phyloP scores from a whole-genome alignment of 2,329 filamentous ascomycete genomes.

The Ceratocystis destructans region DNA sequence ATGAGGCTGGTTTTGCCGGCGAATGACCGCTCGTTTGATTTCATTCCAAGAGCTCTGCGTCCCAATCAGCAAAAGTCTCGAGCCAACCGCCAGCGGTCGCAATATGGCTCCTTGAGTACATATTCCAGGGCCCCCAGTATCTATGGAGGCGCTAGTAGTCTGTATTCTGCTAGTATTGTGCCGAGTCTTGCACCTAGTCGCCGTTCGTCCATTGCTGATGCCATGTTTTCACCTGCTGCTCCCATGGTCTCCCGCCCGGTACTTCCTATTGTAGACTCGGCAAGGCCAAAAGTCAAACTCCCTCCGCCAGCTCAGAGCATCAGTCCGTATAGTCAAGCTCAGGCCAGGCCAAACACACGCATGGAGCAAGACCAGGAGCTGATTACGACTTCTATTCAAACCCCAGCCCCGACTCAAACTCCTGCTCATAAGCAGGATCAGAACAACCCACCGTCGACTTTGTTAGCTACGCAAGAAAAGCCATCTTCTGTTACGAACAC shows the following conservation, averaged over 20 bases:
- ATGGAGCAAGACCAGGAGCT: not conserved
- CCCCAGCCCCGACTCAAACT: not conserved
- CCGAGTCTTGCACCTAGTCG: conserved; percentile 77
- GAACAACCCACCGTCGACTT: not conserved
- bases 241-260: conserved; percentile 60
- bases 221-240: conserved; percentile 64
- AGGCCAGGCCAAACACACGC: not conserved
- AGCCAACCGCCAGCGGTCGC: conserved; percentile 52
- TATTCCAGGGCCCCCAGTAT: conserved; percentile 72
- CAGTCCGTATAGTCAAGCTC: not conserved
- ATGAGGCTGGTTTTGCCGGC: conserved; percentile 87
- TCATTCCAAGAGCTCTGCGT: conserved; percentile 84
- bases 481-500: not conserved
- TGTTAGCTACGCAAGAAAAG: not conserved
- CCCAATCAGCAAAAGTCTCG: conserved; percentile 77
- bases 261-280: conserved; percentile 41
- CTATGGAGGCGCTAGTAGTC: conserved; percentile 57
- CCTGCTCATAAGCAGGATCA: not conserved
- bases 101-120: conserved; percentile 51
- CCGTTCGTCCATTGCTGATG: conserved; percentile 60
- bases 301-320: conserved; percentile 41
- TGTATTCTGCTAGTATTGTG: conserved; percentile 75
- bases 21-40: conserved; percentile 85
- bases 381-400: not conserved
- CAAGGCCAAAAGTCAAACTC: conserved; percentile 66